These are phyloP conservation scores for Actinomucor elegans DNA, from an alignment of 371 early-diverging fungal species.

Conservation along the genomic window DNA sequence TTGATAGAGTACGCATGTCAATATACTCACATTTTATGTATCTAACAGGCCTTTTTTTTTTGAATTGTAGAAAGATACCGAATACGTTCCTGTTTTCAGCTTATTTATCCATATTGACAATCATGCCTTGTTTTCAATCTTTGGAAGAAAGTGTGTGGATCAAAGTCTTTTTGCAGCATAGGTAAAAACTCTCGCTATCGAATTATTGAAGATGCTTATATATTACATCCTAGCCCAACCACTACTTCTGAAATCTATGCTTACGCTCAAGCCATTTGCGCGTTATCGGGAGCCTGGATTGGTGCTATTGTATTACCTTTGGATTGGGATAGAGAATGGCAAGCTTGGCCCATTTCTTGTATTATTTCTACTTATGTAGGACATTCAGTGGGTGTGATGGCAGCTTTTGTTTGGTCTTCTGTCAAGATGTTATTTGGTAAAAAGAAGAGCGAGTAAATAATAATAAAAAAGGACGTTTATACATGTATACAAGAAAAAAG, in stretches of 20 bases:
- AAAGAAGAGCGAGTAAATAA: constrained; percentile 43
- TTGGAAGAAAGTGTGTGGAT: constrained; percentile 24
- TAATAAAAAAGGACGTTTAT: too few species aligned
- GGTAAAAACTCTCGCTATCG: constrained; percentile 25
- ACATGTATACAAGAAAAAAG: background rate
- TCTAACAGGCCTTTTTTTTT: background rate
- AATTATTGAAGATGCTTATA: too few species aligned
- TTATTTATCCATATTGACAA: constrained; percentile 40
- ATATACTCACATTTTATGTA: too few species aligned
- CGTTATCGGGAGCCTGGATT: constrained; percentile 51
- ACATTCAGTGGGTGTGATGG: constrained; percentile 43
- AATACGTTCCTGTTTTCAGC: constrained; percentile 42
- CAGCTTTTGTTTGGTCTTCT: constrained; percentile 45
- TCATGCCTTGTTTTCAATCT: constrained; percentile 34
- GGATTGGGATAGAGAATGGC: constrained; percentile 57
- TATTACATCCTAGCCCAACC: constrained; percentile 38
- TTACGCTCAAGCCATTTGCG: constrained; percentile 43
- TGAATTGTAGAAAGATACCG: constrained; percentile 30
- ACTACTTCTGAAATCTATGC: constrained; percentile 44
- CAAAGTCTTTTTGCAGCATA: constrained; percentile 44
- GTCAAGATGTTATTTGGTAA: constrained; percentile 40
- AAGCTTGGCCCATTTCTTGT: constrained; percentile 55
- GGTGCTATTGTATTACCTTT: constrained; percentile 52
- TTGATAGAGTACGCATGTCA: constrained; percentile 30
- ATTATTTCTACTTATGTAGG: constrained; percentile 48